Conservation (phyloP, 768 basidiomycete genomes). For the Panaeolus papilionaceus region DNA sequence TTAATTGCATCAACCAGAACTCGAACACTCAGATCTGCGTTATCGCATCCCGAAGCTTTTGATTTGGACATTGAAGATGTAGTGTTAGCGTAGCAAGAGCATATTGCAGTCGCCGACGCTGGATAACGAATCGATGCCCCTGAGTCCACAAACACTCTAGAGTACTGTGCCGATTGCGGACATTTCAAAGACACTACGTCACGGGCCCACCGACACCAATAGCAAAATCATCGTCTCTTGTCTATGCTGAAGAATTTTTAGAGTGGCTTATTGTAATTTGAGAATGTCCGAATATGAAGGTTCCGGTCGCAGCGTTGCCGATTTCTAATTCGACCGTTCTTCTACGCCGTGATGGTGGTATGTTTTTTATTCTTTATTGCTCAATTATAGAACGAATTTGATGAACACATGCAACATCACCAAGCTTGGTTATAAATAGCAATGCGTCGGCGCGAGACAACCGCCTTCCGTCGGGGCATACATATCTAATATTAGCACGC, state of each 20-base stretch:
- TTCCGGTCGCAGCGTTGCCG: too few relatives aligned
- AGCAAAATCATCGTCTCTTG: too few relatives aligned
- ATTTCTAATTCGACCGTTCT: too few relatives aligned
- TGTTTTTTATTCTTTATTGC: not conserved
- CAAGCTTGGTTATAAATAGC: not conserved
- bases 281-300: too few relatives aligned
- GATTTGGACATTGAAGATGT: slow-evolving; percentile 3
- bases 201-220: too few relatives aligned
- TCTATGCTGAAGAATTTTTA: too few relatives aligned
- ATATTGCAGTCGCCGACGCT: not conserved
- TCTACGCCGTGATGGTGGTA: not conserved
- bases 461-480: not conserved
- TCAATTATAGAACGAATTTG: not conserved
- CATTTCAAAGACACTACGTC: too few relatives aligned
- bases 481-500: not conserved
- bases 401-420: not conserved
- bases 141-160: too few relatives aligned
- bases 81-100: not conserved
- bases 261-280: too few relatives aligned
- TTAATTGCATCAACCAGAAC: not conserved
- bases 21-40: not conserved
- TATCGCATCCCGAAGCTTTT: not conserved
- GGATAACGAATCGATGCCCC: not conserved
- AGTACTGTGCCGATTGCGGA: too few relatives aligned
- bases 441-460: not conserved